Conservation (phyloP, 73 alveolate genomes). For the Tetrahymena thermophila region DNA sequence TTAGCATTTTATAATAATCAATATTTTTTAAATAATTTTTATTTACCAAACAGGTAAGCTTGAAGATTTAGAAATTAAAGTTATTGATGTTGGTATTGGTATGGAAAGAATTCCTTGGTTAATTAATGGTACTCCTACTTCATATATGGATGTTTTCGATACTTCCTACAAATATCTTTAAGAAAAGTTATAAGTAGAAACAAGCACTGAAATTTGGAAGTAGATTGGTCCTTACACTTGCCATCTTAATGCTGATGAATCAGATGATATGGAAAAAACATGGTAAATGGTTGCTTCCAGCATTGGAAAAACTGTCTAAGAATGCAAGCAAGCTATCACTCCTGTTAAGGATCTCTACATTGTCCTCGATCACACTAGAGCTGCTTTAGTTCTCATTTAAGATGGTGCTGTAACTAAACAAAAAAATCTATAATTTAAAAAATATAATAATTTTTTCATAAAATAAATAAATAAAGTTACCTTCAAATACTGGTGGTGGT, state of each 20-base stretch:
- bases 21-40: not conserved
- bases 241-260: constrained; percentile 89
- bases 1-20: not conserved
- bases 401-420: constrained; percentile 66
- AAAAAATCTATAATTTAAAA: not conserved
- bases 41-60: not conserved
- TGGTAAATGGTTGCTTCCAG: constrained; percentile 77
- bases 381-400: constrained; percentile 82
- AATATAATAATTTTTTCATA: not conserved
- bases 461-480: constrained; percentile 53
- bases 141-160: constrained; percentile 89
- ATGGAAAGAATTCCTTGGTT: constrained; percentile 98
- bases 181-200: constrained; percentile 61
- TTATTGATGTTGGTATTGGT: constrained; percentile 96
- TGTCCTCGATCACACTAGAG: constrained; percentile 92
- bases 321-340: constrained; percentile 77
- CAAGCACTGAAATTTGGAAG: constrained; percentile 85
- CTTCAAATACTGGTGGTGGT: constrained; percentile 99
- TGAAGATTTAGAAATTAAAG: constrained; percentile 92
- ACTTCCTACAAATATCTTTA: constrained; percentile 70
- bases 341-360: constrained; percentile 92
- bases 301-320: constrained; percentile 75
- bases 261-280: constrained; percentile 90
- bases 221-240: constrained; percentile 96
- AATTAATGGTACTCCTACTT: constrained; percentile 91